These are phyloP conservation scores for Phytopythium oedochilum DNA, from an alignment of 352 stramenopile genomes.

Conservation along the genomic window DNA sequence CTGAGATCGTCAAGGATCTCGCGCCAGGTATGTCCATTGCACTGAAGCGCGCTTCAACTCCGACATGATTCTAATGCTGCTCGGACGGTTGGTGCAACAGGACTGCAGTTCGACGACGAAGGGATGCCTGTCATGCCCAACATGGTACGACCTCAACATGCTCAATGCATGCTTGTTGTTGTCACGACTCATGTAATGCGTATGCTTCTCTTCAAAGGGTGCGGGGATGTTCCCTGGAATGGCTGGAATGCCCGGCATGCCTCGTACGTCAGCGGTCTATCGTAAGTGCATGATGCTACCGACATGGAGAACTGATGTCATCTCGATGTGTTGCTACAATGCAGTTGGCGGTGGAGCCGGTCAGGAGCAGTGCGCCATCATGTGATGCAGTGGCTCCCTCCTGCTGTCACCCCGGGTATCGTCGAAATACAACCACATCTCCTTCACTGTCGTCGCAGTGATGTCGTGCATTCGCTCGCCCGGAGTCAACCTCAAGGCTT, in stretches of 20 bases:
- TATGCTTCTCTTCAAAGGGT: slow-evolving; percentile 25
- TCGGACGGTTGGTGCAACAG: slow-evolving; percentile 4
- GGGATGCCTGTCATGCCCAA: slow-evolving; percentile 96
- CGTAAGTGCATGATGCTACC: neutral
- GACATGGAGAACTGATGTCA: too few species aligned
- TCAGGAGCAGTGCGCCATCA: slow-evolving; percentile 73
- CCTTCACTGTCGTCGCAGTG: neutral
- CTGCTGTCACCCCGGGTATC: neutral
- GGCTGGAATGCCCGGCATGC: slow-evolving; percentile 75
- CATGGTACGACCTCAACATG: slow-evolving; percentile 40
- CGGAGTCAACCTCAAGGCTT: neutral
- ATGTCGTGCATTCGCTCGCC: neutral
- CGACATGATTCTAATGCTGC: neutral
- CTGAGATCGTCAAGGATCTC: slow-evolving; percentile 98
- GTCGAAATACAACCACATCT: neutral
- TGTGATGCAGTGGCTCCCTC: slow-evolving; percentile 24
- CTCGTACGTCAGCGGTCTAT: slow-evolving; percentile 35
- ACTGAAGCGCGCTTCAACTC: neutral
- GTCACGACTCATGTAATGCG: neutral
- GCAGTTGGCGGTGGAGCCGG: slow-evolving; percentile 46
- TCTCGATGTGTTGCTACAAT: neutral
- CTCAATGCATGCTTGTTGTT: neutral
- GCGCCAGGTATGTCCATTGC: slow-evolving; percentile 70
- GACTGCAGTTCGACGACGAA: slow-evolving; percentile 95
- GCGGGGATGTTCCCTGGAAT: slow-evolving; percentile 78